These are phyloP conservation scores for Colletotrichum higginsianum DNA, from an alignment of 2,329 filamentous ascomycete genomes.

Conservation along the genomic window DNA sequence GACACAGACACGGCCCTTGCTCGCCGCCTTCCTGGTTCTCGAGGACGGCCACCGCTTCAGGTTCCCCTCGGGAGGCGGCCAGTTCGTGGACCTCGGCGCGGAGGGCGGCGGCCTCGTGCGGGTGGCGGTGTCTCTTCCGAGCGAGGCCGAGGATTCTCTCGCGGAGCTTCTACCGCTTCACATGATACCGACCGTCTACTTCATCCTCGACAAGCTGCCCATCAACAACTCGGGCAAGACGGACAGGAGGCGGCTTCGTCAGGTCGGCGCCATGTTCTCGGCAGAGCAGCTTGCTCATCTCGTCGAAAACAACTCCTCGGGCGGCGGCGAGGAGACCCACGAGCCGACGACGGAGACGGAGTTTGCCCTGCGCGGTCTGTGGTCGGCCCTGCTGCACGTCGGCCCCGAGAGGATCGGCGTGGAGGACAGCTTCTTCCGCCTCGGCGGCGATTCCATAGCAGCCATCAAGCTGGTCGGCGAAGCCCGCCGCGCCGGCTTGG, in stretches of 20 bases:
- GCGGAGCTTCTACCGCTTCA: constrained; percentile 26
- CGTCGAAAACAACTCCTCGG: neutral
- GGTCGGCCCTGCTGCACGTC: constrained; percentile 9
- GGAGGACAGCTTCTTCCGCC: constrained; percentile 46
- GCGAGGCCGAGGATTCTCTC: constrained; percentile 14
- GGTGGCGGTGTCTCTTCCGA: neutral
- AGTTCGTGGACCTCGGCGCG: neutral
- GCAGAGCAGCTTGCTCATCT: constrained; percentile 3
- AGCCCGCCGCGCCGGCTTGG: neutral
- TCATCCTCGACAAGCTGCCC: constrained; percentile 31
- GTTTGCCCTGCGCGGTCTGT: neutral
- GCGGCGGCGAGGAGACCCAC: neutral
- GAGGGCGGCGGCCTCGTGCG: neutral
- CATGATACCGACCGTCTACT: constrained; percentile 42
- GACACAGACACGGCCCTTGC: neutral
- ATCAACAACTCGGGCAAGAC: constrained; percentile 40
- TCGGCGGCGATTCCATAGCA: constrained; percentile 46
- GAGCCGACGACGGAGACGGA: neutral
- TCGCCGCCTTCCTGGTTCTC: neutral
- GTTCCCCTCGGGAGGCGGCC: neutral
- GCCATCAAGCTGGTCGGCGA: constrained; percentile 45
- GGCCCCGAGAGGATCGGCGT: neutral
- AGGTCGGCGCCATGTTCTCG: constrained; percentile 3
- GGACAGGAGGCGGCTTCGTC: constrained; percentile 38
- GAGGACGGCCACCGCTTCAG: neutral